These are phyloP conservation scores for Nyctanthes arbortristis DNA, from an alignment of 257 asterid species.

Conservation along the genomic window DNA sequence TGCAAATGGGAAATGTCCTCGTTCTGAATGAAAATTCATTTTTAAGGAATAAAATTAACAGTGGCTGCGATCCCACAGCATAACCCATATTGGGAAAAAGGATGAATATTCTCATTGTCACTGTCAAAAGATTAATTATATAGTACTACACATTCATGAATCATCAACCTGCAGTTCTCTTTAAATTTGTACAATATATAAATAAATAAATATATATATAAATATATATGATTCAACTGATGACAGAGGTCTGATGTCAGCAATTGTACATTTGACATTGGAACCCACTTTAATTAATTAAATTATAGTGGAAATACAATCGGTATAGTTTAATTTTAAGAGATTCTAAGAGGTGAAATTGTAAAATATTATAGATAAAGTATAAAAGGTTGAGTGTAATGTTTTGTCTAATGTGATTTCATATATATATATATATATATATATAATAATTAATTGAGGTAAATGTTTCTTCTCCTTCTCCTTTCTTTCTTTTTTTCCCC, in stretches of 20 bases:
- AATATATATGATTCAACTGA: too few relatives aligned
- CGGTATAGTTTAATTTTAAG: not conserved
- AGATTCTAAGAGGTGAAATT: not conserved
- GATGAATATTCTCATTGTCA: not conserved
- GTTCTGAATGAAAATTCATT: not conserved
- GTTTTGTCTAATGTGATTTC: too few relatives aligned
- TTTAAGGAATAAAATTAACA: not conserved
- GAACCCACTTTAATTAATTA: not conserved
- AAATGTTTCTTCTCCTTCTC: not conserved
- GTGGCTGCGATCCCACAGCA: conserved; percentile 3
- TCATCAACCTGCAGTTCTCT: too few relatives aligned
- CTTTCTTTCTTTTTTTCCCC: not conserved
- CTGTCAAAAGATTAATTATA: not conserved
- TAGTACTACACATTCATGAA: not conserved
- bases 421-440: too few relatives aligned
- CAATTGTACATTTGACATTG: not conserved
- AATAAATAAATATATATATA: too few relatives aligned
- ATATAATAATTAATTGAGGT: not conserved
- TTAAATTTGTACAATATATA: not conserved
- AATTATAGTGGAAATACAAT: not conserved
- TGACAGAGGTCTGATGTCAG: not conserved
- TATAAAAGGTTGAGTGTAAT: too few relatives aligned
- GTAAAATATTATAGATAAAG: not conserved
- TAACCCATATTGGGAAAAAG: not conserved
- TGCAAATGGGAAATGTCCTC: not conserved